These are phyloP conservation scores for Lichtheimia corymbifera DNA, from an alignment of 371 early-diverging fungal genomes.

Conservation along the genomic window DNA sequence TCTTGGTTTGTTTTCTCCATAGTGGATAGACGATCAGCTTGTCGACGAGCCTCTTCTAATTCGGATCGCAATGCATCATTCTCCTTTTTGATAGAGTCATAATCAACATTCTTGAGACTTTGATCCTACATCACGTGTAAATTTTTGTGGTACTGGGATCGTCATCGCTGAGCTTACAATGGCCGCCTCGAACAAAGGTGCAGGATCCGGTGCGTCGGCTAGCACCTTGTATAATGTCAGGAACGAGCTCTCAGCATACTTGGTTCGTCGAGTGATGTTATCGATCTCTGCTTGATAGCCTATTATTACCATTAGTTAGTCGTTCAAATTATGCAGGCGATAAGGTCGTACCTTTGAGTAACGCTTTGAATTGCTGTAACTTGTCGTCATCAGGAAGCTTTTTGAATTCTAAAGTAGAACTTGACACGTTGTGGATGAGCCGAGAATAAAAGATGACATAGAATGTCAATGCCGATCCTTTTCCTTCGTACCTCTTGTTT, in stretches of 20 bases:
- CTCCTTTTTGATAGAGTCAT: constrained; percentile 49
- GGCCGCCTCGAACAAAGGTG: constrained; percentile 61
- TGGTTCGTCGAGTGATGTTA: constrained; percentile 79
- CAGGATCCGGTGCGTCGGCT: constrained; percentile 88
- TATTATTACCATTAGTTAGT: constrained; percentile 13
- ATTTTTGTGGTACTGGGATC: background rate
- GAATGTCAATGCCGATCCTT: background rate
- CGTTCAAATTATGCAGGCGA: background rate
- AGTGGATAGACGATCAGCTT: constrained; percentile 33
- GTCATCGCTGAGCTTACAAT: constrained; percentile 23
- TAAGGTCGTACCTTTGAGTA: constrained; percentile 62
- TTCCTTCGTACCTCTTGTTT: constrained; percentile 73
- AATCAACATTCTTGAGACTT: constrained; percentile 54
- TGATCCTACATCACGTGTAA: constrained; percentile 52
- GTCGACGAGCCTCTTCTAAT: constrained; percentile 46
- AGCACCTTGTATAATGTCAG: constrained; percentile 78
- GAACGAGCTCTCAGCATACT: constrained; percentile 83
- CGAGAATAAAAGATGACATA: background rate
- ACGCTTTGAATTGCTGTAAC: constrained; percentile 66
- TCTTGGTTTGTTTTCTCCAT: constrained; percentile 53
- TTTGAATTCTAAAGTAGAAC: constrained; percentile 64
- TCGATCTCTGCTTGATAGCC: constrained; percentile 94
- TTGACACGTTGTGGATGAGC: constrained; percentile 12
- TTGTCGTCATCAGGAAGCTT: constrained; percentile 80
- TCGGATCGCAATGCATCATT: constrained; percentile 59